Conservation (phyloP, 768 basidiomycete species). For the Gyrodon lividus region DNA sequence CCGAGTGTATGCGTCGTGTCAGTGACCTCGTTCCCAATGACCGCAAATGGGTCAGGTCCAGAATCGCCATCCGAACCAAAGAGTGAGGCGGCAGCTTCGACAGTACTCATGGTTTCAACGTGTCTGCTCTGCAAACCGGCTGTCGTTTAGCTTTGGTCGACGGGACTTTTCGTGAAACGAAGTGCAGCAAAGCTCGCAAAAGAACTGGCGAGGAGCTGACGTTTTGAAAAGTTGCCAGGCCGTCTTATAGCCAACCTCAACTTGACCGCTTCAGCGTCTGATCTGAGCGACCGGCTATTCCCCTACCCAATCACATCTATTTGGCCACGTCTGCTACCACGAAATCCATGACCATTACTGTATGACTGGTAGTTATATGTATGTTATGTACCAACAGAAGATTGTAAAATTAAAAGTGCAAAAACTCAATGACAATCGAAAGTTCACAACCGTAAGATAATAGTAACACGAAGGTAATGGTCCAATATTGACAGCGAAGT, state of each 20-base stretch:
- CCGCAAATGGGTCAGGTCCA: constrained; percentile 61
- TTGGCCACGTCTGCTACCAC: constrained; percentile 28
- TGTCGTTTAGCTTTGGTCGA: constrained; percentile 8
- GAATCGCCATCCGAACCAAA: constrained; percentile 65
- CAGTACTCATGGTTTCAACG: constrained; percentile 53
- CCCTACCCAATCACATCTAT: constrained; percentile 14
- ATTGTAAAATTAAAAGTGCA: background rate
- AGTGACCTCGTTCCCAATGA: constrained; percentile 44
- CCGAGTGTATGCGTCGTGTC: constrained; percentile 30
- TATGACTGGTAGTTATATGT: constrained; percentile 16
- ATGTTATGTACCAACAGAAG: constrained; percentile 16
- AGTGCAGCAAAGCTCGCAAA: background rate
- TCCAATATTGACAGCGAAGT: constrained; percentile 34
- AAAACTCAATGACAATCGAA: constrained; percentile 3
- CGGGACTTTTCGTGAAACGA: constrained; percentile 6
- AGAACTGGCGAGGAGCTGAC: constrained; percentile 10
- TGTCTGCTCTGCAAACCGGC: constrained; percentile 19
- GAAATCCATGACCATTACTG: constrained; percentile 19
- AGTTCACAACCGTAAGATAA: constrained; percentile 14
- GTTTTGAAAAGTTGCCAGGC: constrained; percentile 6
- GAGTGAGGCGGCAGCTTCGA: constrained; percentile 79
- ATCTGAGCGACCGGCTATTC: background rate
- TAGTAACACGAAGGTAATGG: constrained; percentile 11
- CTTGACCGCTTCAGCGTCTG: no score
- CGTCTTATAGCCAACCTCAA: no score